Conservation (phyloP, 23 red algal species). For the Pyropia yezoensis region DNA sequence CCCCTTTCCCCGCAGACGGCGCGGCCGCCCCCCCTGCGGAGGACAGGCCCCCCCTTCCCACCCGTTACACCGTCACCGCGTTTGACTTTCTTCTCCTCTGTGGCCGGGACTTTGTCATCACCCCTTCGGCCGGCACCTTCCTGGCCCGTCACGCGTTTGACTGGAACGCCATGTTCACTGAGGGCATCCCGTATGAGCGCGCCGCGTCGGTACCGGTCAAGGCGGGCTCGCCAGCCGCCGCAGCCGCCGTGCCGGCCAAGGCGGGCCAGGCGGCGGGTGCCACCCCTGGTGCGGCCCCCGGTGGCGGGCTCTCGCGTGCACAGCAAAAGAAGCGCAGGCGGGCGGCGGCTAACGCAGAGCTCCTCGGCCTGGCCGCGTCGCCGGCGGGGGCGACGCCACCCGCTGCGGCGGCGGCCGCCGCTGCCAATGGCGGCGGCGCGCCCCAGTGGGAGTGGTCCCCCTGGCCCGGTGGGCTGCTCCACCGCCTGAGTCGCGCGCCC, state of each 20-base stretch:
- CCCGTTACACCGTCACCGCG: constrained; percentile 37
- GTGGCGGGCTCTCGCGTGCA: neutral
- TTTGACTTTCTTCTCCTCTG: constrained; percentile 83
- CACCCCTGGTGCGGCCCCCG: neutral
- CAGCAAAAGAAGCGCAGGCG: neutral
- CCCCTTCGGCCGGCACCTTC: constrained; percentile 45
- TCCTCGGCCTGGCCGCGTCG: neutral
- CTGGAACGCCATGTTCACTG: constrained; percentile 68
- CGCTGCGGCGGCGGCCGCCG: neutral
- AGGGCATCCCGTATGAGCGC: constrained; percentile 72
- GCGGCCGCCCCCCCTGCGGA: too few relatives aligned
- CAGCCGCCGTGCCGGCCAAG: too few relatives aligned
- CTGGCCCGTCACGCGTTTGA: constrained; percentile 79
- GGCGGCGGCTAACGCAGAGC: neutral
- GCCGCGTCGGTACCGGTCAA: constrained; percentile 1
- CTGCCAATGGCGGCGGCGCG: neutral
- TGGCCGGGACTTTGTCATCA: constrained; percentile 38
- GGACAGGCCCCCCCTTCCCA: too few relatives aligned
- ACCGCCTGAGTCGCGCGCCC: constrained; percentile 37
- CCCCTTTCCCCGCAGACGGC: too few relatives aligned
- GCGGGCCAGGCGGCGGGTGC: too few relatives aligned
- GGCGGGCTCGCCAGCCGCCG: too few relatives aligned
- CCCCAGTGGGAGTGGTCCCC: constrained; percentile 9
- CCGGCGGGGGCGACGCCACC: neutral
- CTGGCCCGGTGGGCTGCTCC: constrained; percentile 62